Base-by-base conservation (phyloP, 495 filamentous ascomycete species). In the Lophiostoma macrostomum region DNA sequence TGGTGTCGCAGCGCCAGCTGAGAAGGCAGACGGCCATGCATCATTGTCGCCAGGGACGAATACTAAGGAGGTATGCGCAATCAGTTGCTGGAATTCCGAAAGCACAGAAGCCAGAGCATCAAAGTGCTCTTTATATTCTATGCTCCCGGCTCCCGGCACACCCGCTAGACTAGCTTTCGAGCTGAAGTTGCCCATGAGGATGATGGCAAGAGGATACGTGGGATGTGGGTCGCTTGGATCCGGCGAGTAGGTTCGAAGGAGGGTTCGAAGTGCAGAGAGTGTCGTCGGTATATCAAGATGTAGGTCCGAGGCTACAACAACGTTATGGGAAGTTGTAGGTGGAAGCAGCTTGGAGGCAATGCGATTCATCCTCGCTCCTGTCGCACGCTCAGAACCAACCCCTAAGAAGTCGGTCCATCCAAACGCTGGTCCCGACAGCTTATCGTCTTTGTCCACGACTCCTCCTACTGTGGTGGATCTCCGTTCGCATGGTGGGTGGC, bases 351-450 rank as follows among this genome's bases (percentile, higher is more conserved):
- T 61, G 19, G 65, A 56, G 41, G 76, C 63, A 23, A 95, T 71
- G 58, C 77, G 85, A 29, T 88, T 80, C 89, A 99, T 95, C 10
- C 82, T 81, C 1, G 80, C 68, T 0, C 93, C 91, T 10, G 83
- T 80, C 20, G 89, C 89, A 42, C 91, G 85, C 67, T 95, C 90
- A 55, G 88, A 91, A 6, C 93, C 93, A 1, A 91, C 80, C 18
- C 94, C 93, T 0, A 96, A 70, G 67, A 97, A 97, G 64, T 99
- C 94, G 7, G 95, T 85, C 88, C 95, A 97, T 10, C 93, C 94
- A 64, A 96, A 95, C 0, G 88, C 90, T 45, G 81, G 83, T 16
- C 86, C 86, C 53, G 84, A 80, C 14, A 80, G 83, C 19, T 73
- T 61, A 58, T 84, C 78, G 20, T 19, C 12, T 39, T 30, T 40